Evolutionary conservation across 106 monocot genomes (phyloP), one percentile per base, ranked within the genome.

Genomic region (Triglochin maritima): DNA sequence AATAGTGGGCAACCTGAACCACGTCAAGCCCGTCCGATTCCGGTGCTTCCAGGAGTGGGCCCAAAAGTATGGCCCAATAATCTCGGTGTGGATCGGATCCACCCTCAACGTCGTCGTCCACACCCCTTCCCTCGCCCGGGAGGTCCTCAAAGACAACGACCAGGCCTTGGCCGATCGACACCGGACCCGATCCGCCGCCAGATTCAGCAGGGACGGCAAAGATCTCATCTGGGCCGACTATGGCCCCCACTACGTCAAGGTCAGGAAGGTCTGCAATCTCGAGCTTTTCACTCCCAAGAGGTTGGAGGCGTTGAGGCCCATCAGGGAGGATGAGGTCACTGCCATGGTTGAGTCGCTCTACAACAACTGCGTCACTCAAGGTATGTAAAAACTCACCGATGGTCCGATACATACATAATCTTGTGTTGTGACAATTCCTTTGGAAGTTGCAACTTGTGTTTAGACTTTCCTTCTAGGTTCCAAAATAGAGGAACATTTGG

Each of bases 211-310:
- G 44, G 76, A 85, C 64, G 87, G 90, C 9, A 63, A 71, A 80
- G 90, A 90, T 62, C 76, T 96, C 43, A 74, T 54, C 83, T 68
- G 96, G 96, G 96, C 95, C 46, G 95, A 96, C 63, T 90, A 96
- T 59, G 90, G 95, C 0, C 87, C 90, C 7, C 96, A 96, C 80
- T 96, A 88, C 56, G 90, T 96, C 45, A 96, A 87, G 81, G 90
- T 96, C 57, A 76, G 90, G 60, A 90, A 88, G 84, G 68, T 96
- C 3, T 96, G 96, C 63, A 96, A 81, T 45, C 71, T 96, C 48
- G 96, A 96, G 85, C 74, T 96, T 53, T 96, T 96, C 71, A 76
- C 88, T 3, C 81, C 89, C 8, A 84, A 84, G 50, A 65, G 96
- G 15, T 79, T 96, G 17, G 88, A 96, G 82, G 79, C 76, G 5